These are phyloP conservation scores for Podaxis rugospora DNA, from an alignment of 768 basidiomycete species.

Conservation along the genomic window DNA sequence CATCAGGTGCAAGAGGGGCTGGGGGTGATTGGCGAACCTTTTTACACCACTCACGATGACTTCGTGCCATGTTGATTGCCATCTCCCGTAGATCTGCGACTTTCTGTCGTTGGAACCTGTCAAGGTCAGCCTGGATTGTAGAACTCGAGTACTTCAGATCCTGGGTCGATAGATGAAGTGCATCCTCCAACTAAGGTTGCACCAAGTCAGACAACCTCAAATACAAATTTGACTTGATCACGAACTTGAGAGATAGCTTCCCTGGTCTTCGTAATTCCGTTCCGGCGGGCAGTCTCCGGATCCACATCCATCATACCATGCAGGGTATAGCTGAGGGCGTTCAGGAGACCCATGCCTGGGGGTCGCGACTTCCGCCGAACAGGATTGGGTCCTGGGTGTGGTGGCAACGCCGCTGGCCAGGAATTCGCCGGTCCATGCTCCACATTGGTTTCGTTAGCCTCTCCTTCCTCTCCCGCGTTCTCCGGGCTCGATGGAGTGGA, in stretches of 20 bases:
- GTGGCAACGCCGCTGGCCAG: slow-evolving; percentile 50
- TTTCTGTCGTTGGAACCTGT: slow-evolving; percentile 98
- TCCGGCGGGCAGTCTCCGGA: slow-evolving; percentile 92
- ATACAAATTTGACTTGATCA: slow-evolving; percentile 8
- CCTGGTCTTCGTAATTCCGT: slow-evolving; percentile 89
- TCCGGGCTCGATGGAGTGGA: slow-evolving; percentile 19
- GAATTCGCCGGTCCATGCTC: slow-evolving; percentile 28
- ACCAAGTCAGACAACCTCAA: neutral
- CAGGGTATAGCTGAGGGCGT: slow-evolving; percentile 89
- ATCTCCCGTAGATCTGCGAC: slow-evolving; percentile 95
- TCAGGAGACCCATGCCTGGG: slow-evolving; percentile 83
- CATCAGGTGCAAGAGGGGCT: neutral
- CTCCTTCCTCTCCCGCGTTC: slow-evolving; percentile 20
- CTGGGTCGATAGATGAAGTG: slow-evolving; percentile 84
- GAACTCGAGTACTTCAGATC: slow-evolving; percentile 96
- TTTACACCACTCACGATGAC: slow-evolving; percentile 95
- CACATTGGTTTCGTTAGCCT: slow-evolving; percentile 11
- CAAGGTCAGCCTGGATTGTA: slow-evolving; percentile 95
- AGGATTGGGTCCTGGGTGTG: slow-evolving; percentile 78
- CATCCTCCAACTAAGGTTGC: slow-evolving; percentile 79
- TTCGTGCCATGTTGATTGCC: slow-evolving; percentile 84
- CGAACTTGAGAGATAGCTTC: slow-evolving; percentile 92
- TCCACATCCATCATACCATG: slow-evolving; percentile 99
- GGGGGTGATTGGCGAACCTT: slow-evolving; percentile 50
- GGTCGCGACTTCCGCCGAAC: slow-evolving; percentile 48